Base-by-base conservation (phyloP, 2,329 filamentous ascomycete species). In the Verticillium tricorpus region DNA sequence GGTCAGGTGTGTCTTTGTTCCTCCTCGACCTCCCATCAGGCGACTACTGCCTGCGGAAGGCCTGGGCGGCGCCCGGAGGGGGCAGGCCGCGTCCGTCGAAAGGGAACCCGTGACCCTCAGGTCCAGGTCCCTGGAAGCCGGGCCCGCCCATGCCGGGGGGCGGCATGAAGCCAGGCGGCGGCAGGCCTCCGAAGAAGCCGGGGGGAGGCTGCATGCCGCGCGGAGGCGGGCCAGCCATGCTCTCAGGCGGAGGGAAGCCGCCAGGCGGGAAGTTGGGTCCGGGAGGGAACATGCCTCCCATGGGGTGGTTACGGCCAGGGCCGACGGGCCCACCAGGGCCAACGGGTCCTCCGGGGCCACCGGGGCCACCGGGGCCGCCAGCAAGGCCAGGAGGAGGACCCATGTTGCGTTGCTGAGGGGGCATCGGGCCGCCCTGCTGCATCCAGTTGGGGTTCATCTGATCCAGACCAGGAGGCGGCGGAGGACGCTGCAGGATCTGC, bases 401-500 rank as follows among this genome's bases (percentile, higher is more conserved):
- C 77, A 88, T 86, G 34, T 69, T 66, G 62, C 70, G 67, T 37
- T 69, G 75, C 62, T 76, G 74, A 56, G 67, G 72, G 60, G 77
- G 77, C 25, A 75, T 78, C 59, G 71, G 73, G 57, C 71, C 75
- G 17, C 54, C 54, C 14, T 31, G 54, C 19, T 59, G 58, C 76
- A 85, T 80, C 77, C 83, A 86, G 62, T 74, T 80, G 19, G 80
- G 83, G 19, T 82, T 83, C 75, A 88, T 82, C 67, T 85, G 82
- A 56, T 87, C 85, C 50, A 89, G 74, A 8, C 86, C 86, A 2
- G 85, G 84, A 19, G 82, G 83, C 1, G 80, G 82, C 5, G 82
- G 84, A n/a, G 84, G 85, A 6, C 86, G 83, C 72, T 89, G 86
- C 25, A 89, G 73, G 60, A 89, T 89, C 69, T 89, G 86, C 4